Base-by-base conservation (phyloP, 257 asterid genomes). In the Nicotiana attenuata region DNA sequence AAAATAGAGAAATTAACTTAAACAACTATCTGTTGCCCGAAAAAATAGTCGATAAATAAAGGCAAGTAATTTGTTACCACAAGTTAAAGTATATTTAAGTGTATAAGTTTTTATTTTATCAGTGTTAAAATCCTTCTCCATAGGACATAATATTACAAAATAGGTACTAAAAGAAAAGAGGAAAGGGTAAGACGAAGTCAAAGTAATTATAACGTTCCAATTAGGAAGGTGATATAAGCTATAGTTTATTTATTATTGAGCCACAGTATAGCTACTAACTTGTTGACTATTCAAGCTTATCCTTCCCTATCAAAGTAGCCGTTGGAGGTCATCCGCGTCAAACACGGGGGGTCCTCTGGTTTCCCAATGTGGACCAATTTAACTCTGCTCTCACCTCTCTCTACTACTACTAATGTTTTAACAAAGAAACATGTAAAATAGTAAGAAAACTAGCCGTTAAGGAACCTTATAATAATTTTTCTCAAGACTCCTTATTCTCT, bases 271-370 rank as follows among this genome's bases (percentile, higher is more conserved):
- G 2, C 29, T 6, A 8, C 10, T 59, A n/a, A 59, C 22, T 38
- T 68, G 31, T 38, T 69, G 35, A 20, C 14, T 22, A 45, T 71
- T 71, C 59, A 10, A 10, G 15, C 20, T 45, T 73, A 22, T 26
- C 55, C 63, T 38, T 24, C 61, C 24, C 52, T 64, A 35, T 77
- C 11, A 64, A 81, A 76, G 59, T 89, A 91, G 95, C 95, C 95
- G 95, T 91, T 91, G 60, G 31, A 31, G 31, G 31, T 63, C 80
- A 73, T 76, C 88, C 82, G 88, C 89, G 90, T 82, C 82, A 84
- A 82, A 88, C 91, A 88, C 88, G 91, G 90, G 73, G 78, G 79
- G 57, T 52, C 63, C 41, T 45, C 26, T 50, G 9, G 61, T 73
- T 73, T 26, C 41, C 61, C 9, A 26, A 73, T 73, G 61, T 73